Evolutionary conservation across 768 basidiomycete species (phyloP).

Genomic region (Boletus rubescentipes): DNA sequence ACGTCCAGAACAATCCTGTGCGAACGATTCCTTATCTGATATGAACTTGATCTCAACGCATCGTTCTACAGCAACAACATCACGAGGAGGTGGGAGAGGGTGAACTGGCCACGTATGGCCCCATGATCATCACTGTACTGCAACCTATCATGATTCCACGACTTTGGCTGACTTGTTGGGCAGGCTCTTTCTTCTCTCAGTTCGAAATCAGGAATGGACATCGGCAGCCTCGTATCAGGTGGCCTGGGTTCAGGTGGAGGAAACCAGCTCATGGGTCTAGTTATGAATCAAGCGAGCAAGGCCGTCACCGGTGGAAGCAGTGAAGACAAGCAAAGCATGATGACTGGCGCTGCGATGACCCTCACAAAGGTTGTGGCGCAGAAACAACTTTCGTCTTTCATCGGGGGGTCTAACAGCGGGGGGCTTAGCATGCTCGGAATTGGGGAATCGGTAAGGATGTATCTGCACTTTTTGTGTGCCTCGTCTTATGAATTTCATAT

Average conservation of each 20-base stretch:
- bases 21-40: neutral
- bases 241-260: constrained; percentile 45
- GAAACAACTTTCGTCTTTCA: constrained; percentile 43
- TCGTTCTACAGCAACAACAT: constrained; percentile 14
- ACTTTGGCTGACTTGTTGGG: constrained; percentile 3
- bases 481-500: neutral
- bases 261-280: constrained; percentile 76
- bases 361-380: constrained; percentile 81
- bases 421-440: constrained; percentile 61
- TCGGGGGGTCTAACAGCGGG: constrained; percentile 67
- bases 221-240: constrained; percentile 25
- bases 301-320: constrained; percentile 67
- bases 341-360: constrained; percentile 83
- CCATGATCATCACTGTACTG: constrained; percentile 20
- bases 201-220: constrained; percentile 33
- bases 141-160: neutral
- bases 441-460: constrained; percentile 42
- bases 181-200: constrained; percentile 18
- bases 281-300: constrained; percentile 80
- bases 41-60: neutral
- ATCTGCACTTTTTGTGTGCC: neutral
- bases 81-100: constrained; percentile 10
- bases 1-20: constrained; percentile 25
- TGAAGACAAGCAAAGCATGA: constrained; percentile 72
- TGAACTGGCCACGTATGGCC: constrained; percentile 18